Evolutionary conservation across 2,329 filamentous ascomycete genomes (phyloP).

Genomic region (Tolypocladium amazonense): DNA sequence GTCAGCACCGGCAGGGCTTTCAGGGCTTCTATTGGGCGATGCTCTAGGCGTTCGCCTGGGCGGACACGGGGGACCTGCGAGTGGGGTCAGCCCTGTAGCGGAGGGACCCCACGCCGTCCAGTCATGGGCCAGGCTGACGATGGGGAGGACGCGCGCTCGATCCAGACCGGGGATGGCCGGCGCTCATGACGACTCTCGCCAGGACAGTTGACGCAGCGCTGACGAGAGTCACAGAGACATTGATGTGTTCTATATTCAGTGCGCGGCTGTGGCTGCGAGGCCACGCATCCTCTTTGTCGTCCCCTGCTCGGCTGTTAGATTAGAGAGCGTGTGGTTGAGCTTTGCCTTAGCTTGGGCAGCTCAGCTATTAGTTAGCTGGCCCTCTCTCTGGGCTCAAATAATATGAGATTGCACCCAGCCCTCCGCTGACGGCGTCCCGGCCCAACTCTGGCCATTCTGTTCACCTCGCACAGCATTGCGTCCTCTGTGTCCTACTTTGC

Average conservation of each 20-base stretch:
- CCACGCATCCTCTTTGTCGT: background rate
- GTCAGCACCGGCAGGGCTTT: slow-evolving; percentile 7
- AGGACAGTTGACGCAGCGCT: background rate
- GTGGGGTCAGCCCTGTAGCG: background rate
- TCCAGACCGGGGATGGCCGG: background rate
- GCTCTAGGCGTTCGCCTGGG: slow-evolving; percentile 2
- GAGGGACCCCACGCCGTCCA: background rate
- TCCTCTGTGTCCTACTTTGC: background rate
- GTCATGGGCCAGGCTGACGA: slow-evolving; percentile 1
- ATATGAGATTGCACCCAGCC: background rate
- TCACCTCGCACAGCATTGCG: background rate
- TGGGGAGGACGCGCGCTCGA: background rate
- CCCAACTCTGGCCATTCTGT: background rate
- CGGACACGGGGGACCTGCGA: background rate
- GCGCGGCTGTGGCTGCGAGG: slow-evolving; percentile 1
- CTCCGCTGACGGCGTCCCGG: background rate
- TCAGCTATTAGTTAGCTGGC: background rate
- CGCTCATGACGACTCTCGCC: background rate
- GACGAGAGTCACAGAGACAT: background rate
- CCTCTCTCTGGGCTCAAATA: background rate
- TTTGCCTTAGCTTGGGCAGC: too few relatives aligned
- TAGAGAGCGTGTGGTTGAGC: background rate
- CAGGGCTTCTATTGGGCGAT: background rate
- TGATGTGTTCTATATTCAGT: background rate
- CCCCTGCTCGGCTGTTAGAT: background rate